Percentiles rank a stretch among this genome's conserved stretches.
Evolutionary conservation across 2,329 filamentous ascomycete genomes (phyloP).

Genomic region (Zasmidium cellare): DNA sequence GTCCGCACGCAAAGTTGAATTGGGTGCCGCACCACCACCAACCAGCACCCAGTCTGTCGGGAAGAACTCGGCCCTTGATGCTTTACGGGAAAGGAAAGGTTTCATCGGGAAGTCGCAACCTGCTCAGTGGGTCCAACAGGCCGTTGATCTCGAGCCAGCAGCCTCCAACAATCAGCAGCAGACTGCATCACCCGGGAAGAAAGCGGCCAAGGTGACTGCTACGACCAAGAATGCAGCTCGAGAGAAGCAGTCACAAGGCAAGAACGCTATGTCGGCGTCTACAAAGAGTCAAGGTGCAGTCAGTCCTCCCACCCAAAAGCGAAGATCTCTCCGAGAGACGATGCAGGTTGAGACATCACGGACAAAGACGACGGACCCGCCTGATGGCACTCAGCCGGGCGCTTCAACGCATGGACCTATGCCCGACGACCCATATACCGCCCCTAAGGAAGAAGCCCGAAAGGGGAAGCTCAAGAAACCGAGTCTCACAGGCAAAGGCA

Average conservation of each 20-base stretch:
- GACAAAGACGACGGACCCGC: neutral
- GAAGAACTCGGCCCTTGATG: neutral
- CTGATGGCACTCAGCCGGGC: neutral
- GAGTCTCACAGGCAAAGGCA: neutral
- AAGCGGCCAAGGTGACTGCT: too few relatives aligned
- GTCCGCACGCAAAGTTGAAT: neutral
- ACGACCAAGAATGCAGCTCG: too few relatives aligned
- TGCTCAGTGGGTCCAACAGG: neutral
- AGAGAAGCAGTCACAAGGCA: too few relatives aligned
- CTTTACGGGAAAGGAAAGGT: neutral
- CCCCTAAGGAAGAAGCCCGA: neutral
- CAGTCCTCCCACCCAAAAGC: too few relatives aligned
- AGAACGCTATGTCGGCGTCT: too few relatives aligned
- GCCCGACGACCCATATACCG: neutral
- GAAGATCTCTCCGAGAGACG: neutral
- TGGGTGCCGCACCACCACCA: neutral
- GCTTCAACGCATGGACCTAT: neutral
- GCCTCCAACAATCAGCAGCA: too few relatives aligned
- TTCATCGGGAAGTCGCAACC: neutral
- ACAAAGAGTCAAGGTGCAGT: neutral
- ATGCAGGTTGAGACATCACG: neutral
- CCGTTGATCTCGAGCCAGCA: neutral
- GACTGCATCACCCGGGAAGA: too few relatives aligned
- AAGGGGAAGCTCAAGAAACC: neutral
- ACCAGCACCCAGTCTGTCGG: neutral